These are phyloP conservation scores for Hymenoscyphus albidus DNA, from an alignment of 2,329 filamentous ascomycete genomes.

Conservation along the genomic window DNA sequence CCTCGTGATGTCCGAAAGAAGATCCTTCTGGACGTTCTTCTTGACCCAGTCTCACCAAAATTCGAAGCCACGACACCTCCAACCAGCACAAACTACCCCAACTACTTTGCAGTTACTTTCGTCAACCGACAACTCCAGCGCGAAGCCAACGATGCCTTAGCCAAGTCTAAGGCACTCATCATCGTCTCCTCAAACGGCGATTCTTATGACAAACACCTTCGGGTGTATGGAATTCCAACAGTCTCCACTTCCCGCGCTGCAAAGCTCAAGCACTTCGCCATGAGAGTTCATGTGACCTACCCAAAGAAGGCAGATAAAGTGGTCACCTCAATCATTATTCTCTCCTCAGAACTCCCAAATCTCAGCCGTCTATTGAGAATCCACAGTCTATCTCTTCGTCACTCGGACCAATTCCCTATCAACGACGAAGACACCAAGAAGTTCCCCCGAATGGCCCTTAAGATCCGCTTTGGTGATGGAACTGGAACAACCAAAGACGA, in stretches of 20 bases:
- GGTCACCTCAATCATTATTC: neutral
- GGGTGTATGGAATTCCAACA: neutral
- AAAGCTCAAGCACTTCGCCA: neutral
- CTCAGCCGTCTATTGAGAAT: neutral
- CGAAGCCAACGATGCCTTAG: neutral
- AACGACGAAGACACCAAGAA: neutral
- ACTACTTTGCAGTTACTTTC: conserved; percentile 1
- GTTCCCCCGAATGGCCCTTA: neutral
- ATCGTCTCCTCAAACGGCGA: conserved; percentile 3
- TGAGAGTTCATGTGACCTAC: neutral
- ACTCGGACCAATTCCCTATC: neutral
- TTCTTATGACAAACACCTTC: neutral
- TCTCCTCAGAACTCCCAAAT: neutral
- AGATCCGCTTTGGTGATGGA: neutral
- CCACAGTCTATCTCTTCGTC: neutral
- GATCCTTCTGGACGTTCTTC: neutral
- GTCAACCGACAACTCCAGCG: conserved; percentile 3
- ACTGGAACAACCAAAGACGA: neutral
- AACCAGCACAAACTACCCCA: neutral
- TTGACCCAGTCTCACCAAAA: neutral
- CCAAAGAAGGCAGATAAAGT: neutral
- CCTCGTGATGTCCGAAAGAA: neutral
- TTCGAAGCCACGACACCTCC: conserved; percentile 8
- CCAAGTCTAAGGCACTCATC: conserved; percentile 5
- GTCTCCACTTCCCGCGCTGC: neutral